Base-by-base conservation (phyloP, 1,284 basidiomycete species). In the Malassezia japonica region DNA sequence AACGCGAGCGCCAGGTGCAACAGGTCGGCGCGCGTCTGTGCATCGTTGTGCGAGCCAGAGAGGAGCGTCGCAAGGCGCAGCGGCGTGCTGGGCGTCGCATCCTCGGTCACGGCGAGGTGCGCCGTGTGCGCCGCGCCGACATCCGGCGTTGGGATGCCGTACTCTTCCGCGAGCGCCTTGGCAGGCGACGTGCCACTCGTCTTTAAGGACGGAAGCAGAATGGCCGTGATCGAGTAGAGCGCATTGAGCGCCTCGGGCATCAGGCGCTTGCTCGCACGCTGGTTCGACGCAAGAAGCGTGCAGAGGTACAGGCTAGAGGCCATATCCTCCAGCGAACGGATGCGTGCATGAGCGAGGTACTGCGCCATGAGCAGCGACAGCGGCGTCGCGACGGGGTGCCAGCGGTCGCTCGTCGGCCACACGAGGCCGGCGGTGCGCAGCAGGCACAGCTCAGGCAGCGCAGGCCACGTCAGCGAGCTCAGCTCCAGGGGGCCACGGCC, bases 361-460 rank as follows among this genome's bases (percentile, higher is more conserved):
- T 90, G 84, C 1, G 85, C 87, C 76, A 95, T 86, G 40, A 98
- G 80, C 20, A 96, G 75, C 40, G 87, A 80, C 0, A 90, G 80
- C 0, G 91, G 88, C 0, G 87, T 85, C 20, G 87, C 78, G 41
- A 98, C 89, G 0, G 84, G 81, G 72, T 99, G 91, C 50, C 83
- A 85, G 74, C 90, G 81, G 75, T 98, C 94, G 70, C 87, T 92
- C 0, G 91, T 91, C 1, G 91, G 86, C 90, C 90, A 98, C 18
- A 87, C 76, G 4, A 80, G 75, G 3, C 87, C 88, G 45, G 87
- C 80, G 31, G 90, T 74, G 27, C 90, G 82, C 21, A 98, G 77
- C 7, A 99, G 76, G 0, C 81, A 78, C 29, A 98, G 78, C 72
- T 98, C 94, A 3, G 88, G 77, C 1, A 83, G 72, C 4, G 84